Percentiles rank a stretch among this genome's conserved stretches.
These are phyloP conservation scores for Tirmania nivea DNA, from an alignment of 495 filamentous ascomycete species.

Conservation along the genomic window DNA sequence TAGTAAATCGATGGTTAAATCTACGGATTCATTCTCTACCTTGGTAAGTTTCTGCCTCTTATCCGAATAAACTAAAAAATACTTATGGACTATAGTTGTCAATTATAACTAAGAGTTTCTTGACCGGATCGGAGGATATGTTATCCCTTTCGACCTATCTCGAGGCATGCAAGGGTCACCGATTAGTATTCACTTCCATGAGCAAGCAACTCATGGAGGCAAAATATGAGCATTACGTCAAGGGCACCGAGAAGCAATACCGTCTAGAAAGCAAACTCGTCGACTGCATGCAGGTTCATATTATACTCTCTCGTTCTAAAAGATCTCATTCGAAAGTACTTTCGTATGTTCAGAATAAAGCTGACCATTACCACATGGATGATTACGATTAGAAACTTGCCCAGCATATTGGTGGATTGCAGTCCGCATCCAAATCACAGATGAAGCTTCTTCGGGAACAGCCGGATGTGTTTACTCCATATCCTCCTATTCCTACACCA, in stretches of 20 bases:
- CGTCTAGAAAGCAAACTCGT: slow-evolving; percentile 57
- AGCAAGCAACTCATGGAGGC: slow-evolving; percentile 67
- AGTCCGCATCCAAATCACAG: slow-evolving; percentile 74
- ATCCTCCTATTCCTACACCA: slow-evolving; percentile 21
- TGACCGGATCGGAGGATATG: slow-evolving; percentile 67
- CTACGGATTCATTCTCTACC: slow-evolving; percentile 53
- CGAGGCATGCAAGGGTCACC: slow-evolving; percentile 44
- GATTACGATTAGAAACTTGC: slow-evolving; percentile 33
- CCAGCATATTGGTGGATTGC: slow-evolving; percentile 76
- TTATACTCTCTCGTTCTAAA: neutral
- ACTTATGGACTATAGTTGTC: slow-evolving; percentile 28
- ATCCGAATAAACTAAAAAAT: neutral
- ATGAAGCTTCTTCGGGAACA: slow-evolving; percentile 43
- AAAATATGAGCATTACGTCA: slow-evolving; percentile 71
- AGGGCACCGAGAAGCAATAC: slow-evolving; percentile 68
- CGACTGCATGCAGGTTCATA: slow-evolving; percentile 45
- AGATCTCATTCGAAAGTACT: too few relatives aligned
- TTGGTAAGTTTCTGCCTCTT: slow-evolving; percentile 24
- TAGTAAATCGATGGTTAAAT: slow-evolving; percentile 33
- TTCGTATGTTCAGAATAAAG: too few relatives aligned
- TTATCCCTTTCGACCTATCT: slow-evolving; percentile 39
- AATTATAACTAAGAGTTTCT: slow-evolving; percentile 63
- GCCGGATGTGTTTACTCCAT: neutral
- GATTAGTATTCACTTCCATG: slow-evolving; percentile 45
- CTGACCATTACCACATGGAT: neutral